Percentiles rank a stretch among this genome's conserved stretches.
Evolutionary conservation across 805 yeast genomes (phyloP).

Genomic region (Saturnispora hagleri): DNA sequence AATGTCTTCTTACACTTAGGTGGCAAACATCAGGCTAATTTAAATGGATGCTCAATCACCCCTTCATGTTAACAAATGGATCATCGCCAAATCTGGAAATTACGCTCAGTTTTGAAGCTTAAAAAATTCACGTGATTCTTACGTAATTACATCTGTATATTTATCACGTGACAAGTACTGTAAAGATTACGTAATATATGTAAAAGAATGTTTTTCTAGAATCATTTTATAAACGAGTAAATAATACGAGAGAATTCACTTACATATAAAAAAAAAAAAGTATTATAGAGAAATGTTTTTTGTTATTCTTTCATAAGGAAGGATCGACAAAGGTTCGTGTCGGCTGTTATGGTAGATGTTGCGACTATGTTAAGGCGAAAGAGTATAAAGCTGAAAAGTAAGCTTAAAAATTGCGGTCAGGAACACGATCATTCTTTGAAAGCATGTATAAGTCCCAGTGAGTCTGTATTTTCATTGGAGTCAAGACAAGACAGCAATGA

Average conservation of each 20-base stretch:
- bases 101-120: background rate
- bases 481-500: background rate
- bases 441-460: background rate
- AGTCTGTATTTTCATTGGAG: background rate
- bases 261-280: no score
- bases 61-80: conserved; percentile 5
- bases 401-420: background rate
- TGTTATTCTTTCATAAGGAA: no score
- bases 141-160: no score
- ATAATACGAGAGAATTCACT: background rate
- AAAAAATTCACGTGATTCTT: background rate
- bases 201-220: background rate
- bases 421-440: background rate
- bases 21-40: background rate
- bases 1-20: background rate
- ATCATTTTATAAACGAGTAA: background rate
- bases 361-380: conserved; percentile 8
- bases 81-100: conserved; percentile 3
- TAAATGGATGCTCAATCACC: background rate
- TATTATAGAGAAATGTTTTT: background rate
- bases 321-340: background rate
- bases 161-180: background rate
- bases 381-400: conserved; percentile 5
- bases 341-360: conserved; percentile 6
- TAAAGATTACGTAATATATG: background rate